Evolutionary conservation across 2,329 filamentous ascomycete species (phyloP).

Genomic region (Fusarium agapanthi): DNA sequence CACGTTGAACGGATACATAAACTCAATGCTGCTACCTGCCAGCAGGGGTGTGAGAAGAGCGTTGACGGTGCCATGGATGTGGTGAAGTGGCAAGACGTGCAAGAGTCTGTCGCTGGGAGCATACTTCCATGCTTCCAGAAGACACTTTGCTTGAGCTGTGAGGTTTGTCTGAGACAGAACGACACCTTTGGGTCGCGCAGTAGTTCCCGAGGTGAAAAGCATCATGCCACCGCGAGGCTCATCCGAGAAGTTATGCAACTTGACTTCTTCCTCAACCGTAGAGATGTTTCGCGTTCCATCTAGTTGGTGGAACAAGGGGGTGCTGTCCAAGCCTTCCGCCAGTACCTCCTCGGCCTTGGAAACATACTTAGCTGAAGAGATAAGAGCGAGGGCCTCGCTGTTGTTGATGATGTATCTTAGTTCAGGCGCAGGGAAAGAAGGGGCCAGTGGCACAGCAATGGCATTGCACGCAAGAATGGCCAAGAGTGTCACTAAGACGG

Average conservation of each 20-base stretch:
- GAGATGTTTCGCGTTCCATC: constrained; percentile 69
- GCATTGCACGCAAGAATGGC: constrained; percentile 85
- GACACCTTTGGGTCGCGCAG: constrained; percentile 95
- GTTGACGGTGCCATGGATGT: constrained; percentile 96
- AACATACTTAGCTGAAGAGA: constrained; percentile 81
- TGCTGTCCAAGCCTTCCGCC: constrained; percentile 67
- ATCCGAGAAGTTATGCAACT: constrained; percentile 59
- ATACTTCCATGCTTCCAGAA: constrained; percentile 90
- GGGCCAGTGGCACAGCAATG: constrained; percentile 89
- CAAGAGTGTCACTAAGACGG: constrained; percentile 90
- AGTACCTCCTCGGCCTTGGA: constrained; percentile 78
- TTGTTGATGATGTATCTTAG: constrained; percentile 92
- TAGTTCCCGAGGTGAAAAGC: constrained; percentile 97
- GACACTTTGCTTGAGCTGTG: constrained; percentile 81
- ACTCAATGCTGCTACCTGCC: constrained; percentile 88
- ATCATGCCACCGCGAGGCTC: constrained; percentile 80
- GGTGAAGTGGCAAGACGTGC: constrained; percentile 91
- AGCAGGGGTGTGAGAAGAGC: constrained; percentile 88
- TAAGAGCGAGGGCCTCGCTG: constrained; percentile 78
- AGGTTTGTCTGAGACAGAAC: constrained; percentile 81
- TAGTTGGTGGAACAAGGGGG: constrained; percentile 71
- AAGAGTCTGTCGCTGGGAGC: constrained; percentile 79
- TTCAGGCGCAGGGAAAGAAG: constrained; percentile 84
- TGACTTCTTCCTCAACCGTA: constrained; percentile 61
- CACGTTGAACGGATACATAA: constrained; percentile 93